Evolutionary conservation across 371 early-diverging fungal genomes (phyloP).

Genomic region (Actinomucor elegans): DNA sequence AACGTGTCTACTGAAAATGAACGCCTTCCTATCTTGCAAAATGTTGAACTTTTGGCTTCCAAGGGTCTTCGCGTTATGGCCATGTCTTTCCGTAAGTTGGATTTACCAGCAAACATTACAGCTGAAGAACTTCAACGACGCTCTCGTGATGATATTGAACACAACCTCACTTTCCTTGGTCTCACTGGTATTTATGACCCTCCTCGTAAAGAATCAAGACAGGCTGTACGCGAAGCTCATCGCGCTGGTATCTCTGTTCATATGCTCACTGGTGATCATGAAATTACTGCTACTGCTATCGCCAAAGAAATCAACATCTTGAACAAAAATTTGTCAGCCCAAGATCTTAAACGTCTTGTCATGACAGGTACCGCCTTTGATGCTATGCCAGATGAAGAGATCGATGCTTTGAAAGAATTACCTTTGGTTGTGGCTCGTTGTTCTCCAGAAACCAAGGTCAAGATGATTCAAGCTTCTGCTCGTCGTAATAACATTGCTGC

Average conservation of each 20-base stretch:
- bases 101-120: conserved; percentile 22
- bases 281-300: conserved; percentile 88
- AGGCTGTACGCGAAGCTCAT: conserved; percentile 82
- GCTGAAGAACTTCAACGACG: conserved; percentile 34
- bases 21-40: conserved; percentile 9
- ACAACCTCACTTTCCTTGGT: conserved; percentile 76
- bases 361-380: conserved; percentile 88
- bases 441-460: conserved; percentile 95
- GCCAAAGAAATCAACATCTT: conserved; percentile 90
- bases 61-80: conserved; percentile 62
- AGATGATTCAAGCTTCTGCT: conserved; percentile 93
- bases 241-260: conserved; percentile 89
- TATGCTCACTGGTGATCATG: conserved; percentile 95
- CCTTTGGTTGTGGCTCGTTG: conserved; percentile 93
- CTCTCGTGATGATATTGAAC: conserved; percentile 61
- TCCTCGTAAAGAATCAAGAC: conserved; percentile 71
- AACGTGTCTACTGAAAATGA: conserved; percentile 27
- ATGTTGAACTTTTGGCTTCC: conserved; percentile 26
- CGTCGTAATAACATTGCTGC: conserved; percentile 67
- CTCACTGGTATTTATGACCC: conserved; percentile 93
- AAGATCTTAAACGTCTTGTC: conserved; percentile 56
- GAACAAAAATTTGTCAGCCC: conserved; percentile 34
- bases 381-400: conserved; percentile 74
- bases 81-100: conserved; percentile 57
- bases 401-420: conserved; percentile 74